These are phyloP conservation scores for Lachnum nothofagi DNA, from an alignment of 2,329 filamentous ascomycete species.

Conservation along the genomic window DNA sequence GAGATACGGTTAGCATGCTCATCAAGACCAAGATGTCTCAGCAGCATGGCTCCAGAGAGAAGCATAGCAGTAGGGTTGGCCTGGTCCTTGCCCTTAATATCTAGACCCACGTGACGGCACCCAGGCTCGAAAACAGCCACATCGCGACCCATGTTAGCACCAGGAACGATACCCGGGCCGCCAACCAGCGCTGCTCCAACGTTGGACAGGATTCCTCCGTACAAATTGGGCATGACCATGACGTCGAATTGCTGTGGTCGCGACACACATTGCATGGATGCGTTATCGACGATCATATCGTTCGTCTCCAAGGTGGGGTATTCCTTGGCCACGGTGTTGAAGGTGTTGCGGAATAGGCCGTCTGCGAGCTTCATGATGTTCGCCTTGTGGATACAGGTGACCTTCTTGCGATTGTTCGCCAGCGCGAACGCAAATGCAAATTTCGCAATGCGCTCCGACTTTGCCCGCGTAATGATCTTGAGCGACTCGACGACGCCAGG, in stretches of 20 bases:
- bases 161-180: slow-evolving; percentile 92
- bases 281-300: slow-evolving; percentile 99
- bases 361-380: slow-evolving; percentile 99
- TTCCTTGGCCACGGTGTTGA: slow-evolving; percentile 87
- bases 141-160: slow-evolving; percentile 99
- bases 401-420: slow-evolving; percentile 98
- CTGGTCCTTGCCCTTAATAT: slow-evolving; percentile 99
- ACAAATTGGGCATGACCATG: slow-evolving; percentile 99
- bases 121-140: slow-evolving; percentile 98
- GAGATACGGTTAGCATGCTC: slow-evolving; percentile 98
- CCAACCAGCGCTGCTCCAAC: slow-evolving; percentile 95
- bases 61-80: slow-evolving; percentile 96
- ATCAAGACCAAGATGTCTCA: slow-evolving; percentile 93
- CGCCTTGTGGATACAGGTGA: slow-evolving; percentile 99
- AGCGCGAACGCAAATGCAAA: slow-evolving; percentile 97
- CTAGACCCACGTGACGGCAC: slow-evolving; percentile 97
- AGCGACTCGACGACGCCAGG: slow-evolving; percentile 95
- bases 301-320: slow-evolving; percentile 93
- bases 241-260: slow-evolving; percentile 98
- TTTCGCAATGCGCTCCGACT: slow-evolving; percentile 98
- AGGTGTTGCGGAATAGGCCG: slow-evolving; percentile 96
- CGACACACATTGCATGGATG: slow-evolving; percentile 97
- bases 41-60: slow-evolving; percentile 92
- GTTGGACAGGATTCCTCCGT: slow-evolving; percentile 98
- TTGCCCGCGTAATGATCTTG: slow-evolving; percentile 99